These are phyloP conservation scores for Penicillium taxi DNA, from an alignment of 495 filamentous ascomycete genomes.

Conservation along the genomic window DNA sequence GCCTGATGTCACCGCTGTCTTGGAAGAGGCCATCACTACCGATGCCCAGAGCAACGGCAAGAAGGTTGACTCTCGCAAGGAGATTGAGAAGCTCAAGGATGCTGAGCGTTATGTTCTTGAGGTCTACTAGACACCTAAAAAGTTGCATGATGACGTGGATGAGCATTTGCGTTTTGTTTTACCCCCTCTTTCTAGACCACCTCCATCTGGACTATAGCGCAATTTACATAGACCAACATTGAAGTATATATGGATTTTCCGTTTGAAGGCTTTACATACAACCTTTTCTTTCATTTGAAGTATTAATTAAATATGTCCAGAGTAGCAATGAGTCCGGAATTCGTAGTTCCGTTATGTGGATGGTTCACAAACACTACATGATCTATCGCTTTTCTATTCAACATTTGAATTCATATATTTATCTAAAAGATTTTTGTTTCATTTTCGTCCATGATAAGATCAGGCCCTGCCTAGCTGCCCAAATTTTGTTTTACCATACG, in stretches of 20 bases:
- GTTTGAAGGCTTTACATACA: too few species aligned
- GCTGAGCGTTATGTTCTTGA: constrained; percentile 88
- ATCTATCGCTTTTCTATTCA: constrained; percentile 6
- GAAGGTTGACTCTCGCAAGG: constrained; percentile 82
- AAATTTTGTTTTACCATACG: constrained; percentile 70
- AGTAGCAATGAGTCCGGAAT: too few species aligned
- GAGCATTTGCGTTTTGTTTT: constrained; percentile 17
- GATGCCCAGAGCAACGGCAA: constrained; percentile 60
- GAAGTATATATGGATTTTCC: too few species aligned
- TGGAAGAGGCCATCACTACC: constrained; percentile 83
- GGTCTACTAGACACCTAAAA: constrained; percentile 70
- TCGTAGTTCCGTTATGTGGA: too few species aligned
- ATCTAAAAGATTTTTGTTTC: constrained; percentile 5
- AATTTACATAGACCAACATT: constrained; percentile 17
- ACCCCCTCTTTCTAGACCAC: constrained; percentile 19
- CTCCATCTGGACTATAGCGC: constrained; percentile 12
- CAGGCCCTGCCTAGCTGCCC: constrained; percentile 21
- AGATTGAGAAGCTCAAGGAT: constrained; percentile 96
- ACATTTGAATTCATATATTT: not conserved
- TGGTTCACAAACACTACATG: too few species aligned
- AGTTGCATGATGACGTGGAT: constrained; percentile 14
- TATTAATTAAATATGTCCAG: too few species aligned
- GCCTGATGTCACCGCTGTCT: constrained; percentile 90
- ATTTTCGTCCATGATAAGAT: constrained; percentile 5
- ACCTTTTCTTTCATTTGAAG: too few species aligned